Base-by-base conservation (phyloP, 2,329 filamentous ascomycete species). In the Boeremia exigua region DNA sequence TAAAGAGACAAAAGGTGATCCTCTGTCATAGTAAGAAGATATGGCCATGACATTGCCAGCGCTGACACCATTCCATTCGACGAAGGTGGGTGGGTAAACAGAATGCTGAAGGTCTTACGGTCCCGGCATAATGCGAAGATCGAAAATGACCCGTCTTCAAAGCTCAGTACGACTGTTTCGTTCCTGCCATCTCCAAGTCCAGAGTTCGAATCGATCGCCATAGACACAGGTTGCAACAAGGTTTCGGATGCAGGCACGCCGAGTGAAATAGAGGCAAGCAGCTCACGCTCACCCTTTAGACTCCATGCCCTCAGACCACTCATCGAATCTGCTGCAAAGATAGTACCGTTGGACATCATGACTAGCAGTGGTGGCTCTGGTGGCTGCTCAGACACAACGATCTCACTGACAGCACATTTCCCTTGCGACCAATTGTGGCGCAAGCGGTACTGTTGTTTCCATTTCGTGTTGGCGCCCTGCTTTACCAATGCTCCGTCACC, bases 351-450 rank as follows among this genome's bases (percentile, higher is more conserved):
- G 37, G 88, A 84, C 59, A 96, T 84, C 71, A 90, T 91, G 43
- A 93, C 90, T 6, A 97, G 79, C 33, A 92, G 73, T 2, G 82
- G 82, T 33, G 90, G 80, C 72, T 87, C 70, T 49, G 80, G 77
- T 1, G 79, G 75, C 38, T 77, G 65, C 54, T 82, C 78, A 48
- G 81, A 78, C 23, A 92, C 83, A 39, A 87, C 82, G 28, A 97
- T 84, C 74, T 96, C 90, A 32, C 89, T 87, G 11, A 96, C 86
- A 33, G 86, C 88, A 67, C 92, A 96, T 63, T 85, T 87, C 0
- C 94, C 95, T 59, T 83, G 86, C 1, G 90, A 85, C 95, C 95
- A 98, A 77, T 98, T 98, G 72, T 96, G 90, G 40, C 91, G 84
- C 45, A 97, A 81, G 68, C 89, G 91, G 76, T 96, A 98, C 67